Evolutionary conservation across 768 basidiomycete genomes (phyloP), one percentile per base, ranked within the genome.

Genomic region (Leccinum arenicola): DNA sequence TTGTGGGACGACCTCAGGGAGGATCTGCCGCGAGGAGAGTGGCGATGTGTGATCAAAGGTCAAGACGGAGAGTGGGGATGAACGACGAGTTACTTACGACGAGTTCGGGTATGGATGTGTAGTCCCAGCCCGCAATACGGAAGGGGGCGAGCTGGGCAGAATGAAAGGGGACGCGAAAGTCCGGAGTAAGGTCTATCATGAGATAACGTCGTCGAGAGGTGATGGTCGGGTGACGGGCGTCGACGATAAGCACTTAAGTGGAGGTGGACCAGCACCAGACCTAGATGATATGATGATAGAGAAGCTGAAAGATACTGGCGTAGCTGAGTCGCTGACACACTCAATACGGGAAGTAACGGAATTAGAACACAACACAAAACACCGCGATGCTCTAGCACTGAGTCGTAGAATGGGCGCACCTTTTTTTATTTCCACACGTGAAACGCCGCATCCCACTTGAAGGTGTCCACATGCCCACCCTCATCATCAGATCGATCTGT

Each of bases 151-250:
- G 70, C 54, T 69, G 70, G 17, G 65, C 55, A 7, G 66, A 68
- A 50, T 72, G 71, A 7, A 70, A 74, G 21, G 70, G 72, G 38
- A 72, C 60, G 14, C 25, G 68, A 49, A 72, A 72, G 40, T 61
- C 64, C 7, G 59, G 25, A 31, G 62, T 68, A 40, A 61, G 52
- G 55, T 64, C 66, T 64, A 72, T 68, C 43, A 25, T 64, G 29
- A 3, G 29, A 31, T 3, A 31, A 21, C 3, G 40, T 7, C 40
- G 43, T 55, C 12, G 48, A 56, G 58, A 56, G 21, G 54, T 47
- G 3, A 36, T 45, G 36, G 50, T 19, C 31, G 47, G 47, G 27
- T 48, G 14, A 50, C 19, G 35, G 40, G 49, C 52, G 45, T 48
- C 14, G 55, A 50, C 3, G 59, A 57, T 50, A 49, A 50, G 31